Percentiles rank a stretch among this genome's conserved stretches.
Evolutionary conservation across 495 filamentous ascomycete genomes (phyloP).

Genomic region (Trichocladium antarcticum): DNA sequence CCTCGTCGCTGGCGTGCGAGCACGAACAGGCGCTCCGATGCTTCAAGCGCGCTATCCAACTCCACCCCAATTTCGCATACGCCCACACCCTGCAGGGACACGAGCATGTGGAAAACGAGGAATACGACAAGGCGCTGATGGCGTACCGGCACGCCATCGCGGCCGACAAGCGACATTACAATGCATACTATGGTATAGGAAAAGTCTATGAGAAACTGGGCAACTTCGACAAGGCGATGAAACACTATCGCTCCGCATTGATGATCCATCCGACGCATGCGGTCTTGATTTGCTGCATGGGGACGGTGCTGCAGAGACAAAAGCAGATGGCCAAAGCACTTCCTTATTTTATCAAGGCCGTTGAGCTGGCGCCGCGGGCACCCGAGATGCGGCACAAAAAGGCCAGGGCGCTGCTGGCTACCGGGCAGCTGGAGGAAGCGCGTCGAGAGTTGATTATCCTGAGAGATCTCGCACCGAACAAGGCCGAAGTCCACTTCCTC

Average conservation of each 20-base stretch:
- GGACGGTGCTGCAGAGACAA: constrained; percentile 75
- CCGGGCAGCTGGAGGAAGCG: constrained; percentile 60
- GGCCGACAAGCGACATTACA: constrained; percentile 84
- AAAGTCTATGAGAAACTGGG: constrained; percentile 90
- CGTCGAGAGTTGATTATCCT: constrained; percentile 68
- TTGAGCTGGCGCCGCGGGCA: constrained; percentile 66
- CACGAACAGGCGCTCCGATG: constrained; percentile 91
- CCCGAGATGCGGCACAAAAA: constrained; percentile 82
- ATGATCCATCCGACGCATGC: constrained; percentile 85
- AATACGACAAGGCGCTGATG: constrained; percentile 85
- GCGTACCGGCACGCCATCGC: constrained; percentile 73
- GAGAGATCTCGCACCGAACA: constrained; percentile 84
- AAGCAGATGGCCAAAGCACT: constrained; percentile 68
- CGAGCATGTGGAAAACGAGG: constrained; percentile 92
- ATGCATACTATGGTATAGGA: constrained; percentile 92
- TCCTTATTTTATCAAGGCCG: constrained; percentile 66
- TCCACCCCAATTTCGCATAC: constrained; percentile 86
- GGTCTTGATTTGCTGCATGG: constrained; percentile 82
- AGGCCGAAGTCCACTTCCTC: constrained; percentile 89
- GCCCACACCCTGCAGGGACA: constrained; percentile 92
- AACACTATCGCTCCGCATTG: constrained; percentile 78
- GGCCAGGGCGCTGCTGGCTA: constrained; percentile 70
- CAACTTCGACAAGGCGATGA: constrained; percentile 79
- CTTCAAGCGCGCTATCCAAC: constrained; percentile 86
- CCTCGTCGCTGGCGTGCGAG: constrained; percentile 87